A percentile compares a stretch with the other conserved stretches of the same genome.
These are phyloP conservation scores for Plasmodium vivax DNA, from an alignment of 169 alveolate genomes.

Conservation along the genomic window DNA sequence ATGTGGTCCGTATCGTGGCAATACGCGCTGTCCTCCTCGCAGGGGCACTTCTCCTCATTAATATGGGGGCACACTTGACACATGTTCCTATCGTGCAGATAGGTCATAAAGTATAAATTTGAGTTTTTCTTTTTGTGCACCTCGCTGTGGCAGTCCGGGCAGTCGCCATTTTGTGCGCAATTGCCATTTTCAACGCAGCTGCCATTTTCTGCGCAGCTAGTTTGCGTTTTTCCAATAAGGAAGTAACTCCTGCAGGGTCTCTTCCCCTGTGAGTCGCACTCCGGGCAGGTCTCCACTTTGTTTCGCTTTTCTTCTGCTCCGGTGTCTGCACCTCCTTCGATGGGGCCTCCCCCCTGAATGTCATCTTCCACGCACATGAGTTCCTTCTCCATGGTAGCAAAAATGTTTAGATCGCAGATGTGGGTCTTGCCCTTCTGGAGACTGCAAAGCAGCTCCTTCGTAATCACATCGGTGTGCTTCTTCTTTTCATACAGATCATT, in stretches of 20 bases:
- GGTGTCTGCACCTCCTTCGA: neutral
- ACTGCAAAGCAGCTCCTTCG: neutral
- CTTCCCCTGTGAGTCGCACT: neutral
- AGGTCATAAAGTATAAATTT: slow-evolving; percentile 5
- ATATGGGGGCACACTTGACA: slow-evolving; percentile 20
- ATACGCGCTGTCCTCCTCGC: slow-evolving; percentile 7
- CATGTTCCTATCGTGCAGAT: slow-evolving; percentile 17
- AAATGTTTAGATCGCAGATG: neutral
- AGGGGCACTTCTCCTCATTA: slow-evolving; percentile 10
- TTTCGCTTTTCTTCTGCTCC: neutral
- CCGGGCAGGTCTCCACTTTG: neutral
- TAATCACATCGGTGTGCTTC: neutral
- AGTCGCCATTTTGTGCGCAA: neutral
- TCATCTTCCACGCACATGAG: neutral
- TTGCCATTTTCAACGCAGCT: neutral
- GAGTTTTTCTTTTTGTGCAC: slow-evolving; percentile 36
- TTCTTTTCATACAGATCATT: slow-evolving; percentile 8
- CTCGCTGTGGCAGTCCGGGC: slow-evolving; percentile 36
- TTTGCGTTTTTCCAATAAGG: neutral
- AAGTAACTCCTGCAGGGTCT: slow-evolving; percentile 28
- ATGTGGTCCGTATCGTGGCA: slow-evolving; percentile 51
- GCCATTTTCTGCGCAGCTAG: neutral
- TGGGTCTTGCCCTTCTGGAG: neutral
- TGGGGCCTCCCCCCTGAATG: neutral
- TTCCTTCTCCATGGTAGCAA: neutral